Evolutionary conservation across 345 rosid genomes (phyloP), one percentile per base, ranked within the genome.

Genomic region (Eucalyptus fibrosa): DNA sequence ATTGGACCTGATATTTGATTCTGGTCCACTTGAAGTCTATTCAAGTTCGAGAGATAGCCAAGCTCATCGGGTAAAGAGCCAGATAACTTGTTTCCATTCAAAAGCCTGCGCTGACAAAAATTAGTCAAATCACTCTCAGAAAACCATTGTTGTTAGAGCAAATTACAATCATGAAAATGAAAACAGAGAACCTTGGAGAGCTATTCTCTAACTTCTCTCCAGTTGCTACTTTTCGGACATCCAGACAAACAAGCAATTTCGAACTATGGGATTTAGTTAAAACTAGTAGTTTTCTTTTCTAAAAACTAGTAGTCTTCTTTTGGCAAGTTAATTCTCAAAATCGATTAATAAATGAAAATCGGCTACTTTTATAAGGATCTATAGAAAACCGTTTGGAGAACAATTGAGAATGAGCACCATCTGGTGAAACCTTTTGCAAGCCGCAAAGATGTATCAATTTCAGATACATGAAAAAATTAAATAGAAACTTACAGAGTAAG

Each of bases 61-160:
- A 96, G 97, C 92, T 97, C 98, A 86, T 93, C 96, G 37, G 99
- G 98, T 88, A 97, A 93, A 88, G 96, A 85, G 87, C 99, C 99
- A 51, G 98, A 92, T 82, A 97, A 92, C 87, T 92, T 93, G 94
- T 97, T 97, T 88, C 99, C 99, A 91, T 96, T 97, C 92, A 97
- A 95, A 91, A 97, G 98, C 96, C 99, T 97, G 95, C 53, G 65
- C 72, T 88, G 87, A 89, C 92, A 89, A 53, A 88, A 90, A 49
- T 28, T 34, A 56, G 26, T 30, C 42, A 65, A 62, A 82, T 45
- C 44, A 37, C 44, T 51, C 60, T 80, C 56, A 55, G 60, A 24
- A 56, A 50, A 86, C 55, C 83, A 72, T 72, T 5, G 82, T 37
- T 72, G 82, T 12, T 72, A 45, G 26, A 72, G 82, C 13, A 12